phyloP scores from a whole-genome alignment of 495 filamentous ascomycete genomes.

The Penicillium macrosclerotiorum region DNA sequence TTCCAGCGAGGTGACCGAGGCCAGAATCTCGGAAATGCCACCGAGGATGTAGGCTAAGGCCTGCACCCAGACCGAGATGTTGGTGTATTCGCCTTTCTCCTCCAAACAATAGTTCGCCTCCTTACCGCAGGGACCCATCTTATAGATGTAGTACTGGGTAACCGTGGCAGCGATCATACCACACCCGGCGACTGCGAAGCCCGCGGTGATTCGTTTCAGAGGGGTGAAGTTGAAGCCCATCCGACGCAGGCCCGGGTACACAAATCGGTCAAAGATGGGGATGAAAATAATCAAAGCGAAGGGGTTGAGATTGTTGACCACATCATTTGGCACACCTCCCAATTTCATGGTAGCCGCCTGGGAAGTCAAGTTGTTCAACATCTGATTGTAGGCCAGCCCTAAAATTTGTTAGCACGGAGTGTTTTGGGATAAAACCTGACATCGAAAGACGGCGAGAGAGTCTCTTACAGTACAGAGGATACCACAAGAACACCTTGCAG shows the following conservation, averaged over 20 bases:
- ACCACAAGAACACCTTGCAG: conserved; percentile 67
- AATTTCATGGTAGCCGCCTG: conserved; percentile 72
- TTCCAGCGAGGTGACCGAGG: conserved; percentile 62
- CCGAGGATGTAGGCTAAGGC: conserved; percentile 63
- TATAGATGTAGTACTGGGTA: conserved; percentile 71
- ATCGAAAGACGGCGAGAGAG: too few species aligned
- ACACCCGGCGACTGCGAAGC: conserved; percentile 58
- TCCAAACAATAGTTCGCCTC: conserved; percentile 48
- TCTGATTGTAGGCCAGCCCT: conserved; percentile 59
- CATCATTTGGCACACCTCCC: conserved; percentile 72
- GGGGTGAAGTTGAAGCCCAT: conserved; percentile 66
- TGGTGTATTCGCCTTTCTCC: conserved; percentile 27
- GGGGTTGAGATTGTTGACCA: conserved; percentile 76
- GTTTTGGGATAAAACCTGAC: too few species aligned
- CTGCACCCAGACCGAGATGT: conserved; percentile 65
- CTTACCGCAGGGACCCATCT: conserved; percentile 54
- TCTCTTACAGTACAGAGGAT: conserved; percentile 60
- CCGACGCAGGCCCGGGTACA: conserved; percentile 68
- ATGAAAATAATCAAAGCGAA: conserved; percentile 76
- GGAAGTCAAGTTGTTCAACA: conserved; percentile 69
- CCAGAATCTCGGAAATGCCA: conserved; percentile 72
- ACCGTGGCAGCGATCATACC: conserved; percentile 67
- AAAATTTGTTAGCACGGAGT: neutral
- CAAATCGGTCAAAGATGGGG: conserved; percentile 64
- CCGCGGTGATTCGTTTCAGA: conserved; percentile 68